Evolutionary conservation across 306 rosid species (phyloP).

Genomic region (Dalbergia cochinchinensis): DNA sequence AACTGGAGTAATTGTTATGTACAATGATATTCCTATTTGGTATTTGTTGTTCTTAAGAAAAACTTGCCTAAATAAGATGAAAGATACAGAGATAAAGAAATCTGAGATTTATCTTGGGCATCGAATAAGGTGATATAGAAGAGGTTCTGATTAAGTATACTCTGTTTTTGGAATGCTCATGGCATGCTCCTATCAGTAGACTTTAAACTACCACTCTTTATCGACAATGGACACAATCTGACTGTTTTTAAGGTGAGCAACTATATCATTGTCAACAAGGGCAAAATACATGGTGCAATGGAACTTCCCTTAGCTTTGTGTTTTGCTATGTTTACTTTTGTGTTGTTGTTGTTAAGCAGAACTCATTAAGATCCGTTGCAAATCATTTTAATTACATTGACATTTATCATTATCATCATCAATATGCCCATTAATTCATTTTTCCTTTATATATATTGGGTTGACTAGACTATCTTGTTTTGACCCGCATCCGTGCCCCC

Average conservation of each 20-base stretch:
- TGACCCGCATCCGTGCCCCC: background rate
- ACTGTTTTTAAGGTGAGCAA: constrained; percentile 12
- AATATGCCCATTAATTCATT: background rate
- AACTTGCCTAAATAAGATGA: background rate
- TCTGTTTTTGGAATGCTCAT: background rate
- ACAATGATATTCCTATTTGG: background rate
- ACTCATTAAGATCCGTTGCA: background rate
- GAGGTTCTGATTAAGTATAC: background rate
- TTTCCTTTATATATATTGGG: constrained; percentile 7
- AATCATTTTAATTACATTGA: constrained; percentile 10
- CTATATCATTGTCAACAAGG: background rate
- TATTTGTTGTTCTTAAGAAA: constrained; percentile 16
- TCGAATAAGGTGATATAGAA: background rate
- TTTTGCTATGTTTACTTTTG: background rate
- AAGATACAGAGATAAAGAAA: background rate
- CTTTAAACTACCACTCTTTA: background rate
- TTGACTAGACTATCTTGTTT: constrained; percentile 12
- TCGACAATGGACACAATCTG: background rate
- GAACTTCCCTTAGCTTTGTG: background rate
- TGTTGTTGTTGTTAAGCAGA: background rate
- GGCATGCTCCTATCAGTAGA: constrained; percentile 3
- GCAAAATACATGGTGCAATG: background rate
- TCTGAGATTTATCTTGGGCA: constrained; percentile 3
- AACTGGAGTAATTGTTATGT: constrained; percentile 6
- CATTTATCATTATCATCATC: constrained; percentile 1